Percentiles rank a stretch among this genome's conserved stretches.
These are phyloP conservation scores for Colletotrichum sp. DNA, from an alignment of 2,329 filamentous ascomycete species.

Conservation along the genomic window DNA sequence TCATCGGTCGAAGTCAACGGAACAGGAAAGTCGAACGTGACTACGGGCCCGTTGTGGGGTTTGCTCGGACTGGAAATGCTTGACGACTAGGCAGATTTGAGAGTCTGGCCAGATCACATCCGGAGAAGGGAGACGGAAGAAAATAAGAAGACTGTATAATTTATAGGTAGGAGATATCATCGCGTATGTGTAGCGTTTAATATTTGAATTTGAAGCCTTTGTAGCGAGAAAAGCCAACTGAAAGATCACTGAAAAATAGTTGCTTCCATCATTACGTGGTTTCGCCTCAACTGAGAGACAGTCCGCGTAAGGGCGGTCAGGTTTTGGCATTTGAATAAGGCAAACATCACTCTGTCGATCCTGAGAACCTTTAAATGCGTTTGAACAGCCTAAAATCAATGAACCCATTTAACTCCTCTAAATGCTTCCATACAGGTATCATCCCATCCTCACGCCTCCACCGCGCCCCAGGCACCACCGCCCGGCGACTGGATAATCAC, in stretches of 20 bases:
- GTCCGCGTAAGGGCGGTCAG: accelerated
- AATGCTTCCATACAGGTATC: neutral
- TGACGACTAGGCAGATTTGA: neutral
- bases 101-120: too few species aligned
- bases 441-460: neutral
- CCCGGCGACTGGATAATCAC: constrained; percentile 21
- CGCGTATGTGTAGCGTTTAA: neutral
- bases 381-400: neutral
- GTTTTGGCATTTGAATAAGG: neutral
- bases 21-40: neutral
- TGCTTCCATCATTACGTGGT: accelerated
- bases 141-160: too few species aligned
- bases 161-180: too few species aligned
- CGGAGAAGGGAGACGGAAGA: too few species aligned
- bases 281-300: neutral
- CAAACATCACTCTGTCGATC: accelerated
- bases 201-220: neutral
- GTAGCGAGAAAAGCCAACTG: accelerated
- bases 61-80: neutral
- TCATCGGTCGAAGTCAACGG: neutral
- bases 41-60: neutral
- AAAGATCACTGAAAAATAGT: neutral
- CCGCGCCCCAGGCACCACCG: constrained; percentile 17
- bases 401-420: neutral
- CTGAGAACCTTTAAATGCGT: accelerated